Percentiles rank a stretch among this genome's conserved stretches.
Conservation (phyloP, 768 basidiomycete genomes). For the Scleroderma citrinum region DNA sequence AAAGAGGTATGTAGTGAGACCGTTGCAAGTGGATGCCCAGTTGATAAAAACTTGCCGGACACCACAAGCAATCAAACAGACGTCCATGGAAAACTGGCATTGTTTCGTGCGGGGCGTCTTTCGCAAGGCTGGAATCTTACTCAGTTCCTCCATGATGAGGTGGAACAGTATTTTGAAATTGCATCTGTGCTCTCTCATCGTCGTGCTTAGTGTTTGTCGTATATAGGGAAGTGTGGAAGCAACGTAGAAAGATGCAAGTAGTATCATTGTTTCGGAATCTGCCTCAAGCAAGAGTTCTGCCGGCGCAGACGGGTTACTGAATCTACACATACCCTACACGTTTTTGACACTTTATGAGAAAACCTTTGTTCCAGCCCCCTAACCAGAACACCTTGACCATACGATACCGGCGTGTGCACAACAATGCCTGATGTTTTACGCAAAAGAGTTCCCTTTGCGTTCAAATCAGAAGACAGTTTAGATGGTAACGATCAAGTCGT, state of each 20-base stretch:
- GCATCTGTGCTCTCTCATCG: not conserved
- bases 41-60: slow-evolving; percentile 32
- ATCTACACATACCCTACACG: no score
- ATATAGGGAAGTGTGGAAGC: no score
- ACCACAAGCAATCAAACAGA: slow-evolving; percentile 36
- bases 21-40: not conserved
- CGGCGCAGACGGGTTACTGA: no score
- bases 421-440: slow-evolving; percentile 26
- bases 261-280: no score
- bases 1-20: not conserved
- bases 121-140: slow-evolving; percentile 4
- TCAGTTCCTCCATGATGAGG: slow-evolving; percentile 13
- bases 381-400: no score
- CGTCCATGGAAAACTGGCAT: slow-evolving; percentile 33
- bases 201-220: no score
- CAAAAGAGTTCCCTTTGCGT: slow-evolving; percentile 41
- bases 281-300: no score
- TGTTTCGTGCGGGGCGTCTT: slow-evolving; percentile 9
- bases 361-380: no score
- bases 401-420: no score
- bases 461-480: slow-evolving; percentile 26
- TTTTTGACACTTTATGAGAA: no score
- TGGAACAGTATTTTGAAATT: slow-evolving; percentile 11
- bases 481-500: slow-evolving; percentile 29
- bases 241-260: no score